Conservation (phyloP, 805 yeast species). For the Candida ipomoeae region DNA sequence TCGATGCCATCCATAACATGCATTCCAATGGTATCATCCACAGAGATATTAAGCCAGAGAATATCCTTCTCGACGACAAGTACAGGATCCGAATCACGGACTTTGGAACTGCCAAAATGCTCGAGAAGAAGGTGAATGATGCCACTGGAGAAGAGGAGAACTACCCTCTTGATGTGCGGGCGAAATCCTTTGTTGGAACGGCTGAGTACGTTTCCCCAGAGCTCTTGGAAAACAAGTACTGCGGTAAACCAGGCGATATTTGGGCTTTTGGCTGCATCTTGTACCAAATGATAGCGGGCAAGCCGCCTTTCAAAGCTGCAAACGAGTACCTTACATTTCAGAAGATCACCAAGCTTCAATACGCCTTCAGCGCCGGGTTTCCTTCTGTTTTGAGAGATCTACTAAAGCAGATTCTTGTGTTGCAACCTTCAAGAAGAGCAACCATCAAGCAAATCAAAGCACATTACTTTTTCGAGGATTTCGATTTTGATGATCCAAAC, state of each 20-base stretch:
- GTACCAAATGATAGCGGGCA: constrained; percentile 62
- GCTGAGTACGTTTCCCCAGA: constrained; percentile 86
- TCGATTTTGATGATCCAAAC: constrained; percentile 64
- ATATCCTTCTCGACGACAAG: constrained; percentile 60
- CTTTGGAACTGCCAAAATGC: constrained; percentile 77
- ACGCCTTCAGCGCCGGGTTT: constrained; percentile 62
- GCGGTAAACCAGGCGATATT: constrained; percentile 56
- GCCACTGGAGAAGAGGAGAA: constrained; percentile 34
- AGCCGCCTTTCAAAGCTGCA: constrained; percentile 78
- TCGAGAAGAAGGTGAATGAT: constrained; percentile 46
- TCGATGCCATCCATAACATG: constrained; percentile 69
- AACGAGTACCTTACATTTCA: constrained; percentile 81
- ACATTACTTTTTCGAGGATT: constrained; percentile 66
- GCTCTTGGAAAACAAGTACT: constrained; percentile 63
- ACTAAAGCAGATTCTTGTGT: constrained; percentile 58
- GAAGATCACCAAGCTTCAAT: constrained; percentile 73
- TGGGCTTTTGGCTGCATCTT: constrained; percentile 63
- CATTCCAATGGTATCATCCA: constrained; percentile 75
- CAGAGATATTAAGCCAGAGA: constrained; percentile 81
- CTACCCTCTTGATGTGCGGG: constrained; percentile 64
- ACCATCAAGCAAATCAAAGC: constrained; percentile 52
- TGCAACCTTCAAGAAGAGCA: constrained; percentile 68
- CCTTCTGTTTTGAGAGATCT: constrained; percentile 60
- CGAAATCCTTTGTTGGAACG: constrained; percentile 81
- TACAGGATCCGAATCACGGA: constrained; percentile 70